Evolutionary conservation across 2,329 filamentous ascomycete genomes (phyloP), one percentile per base, ranked within the genome.

Genomic region (Verticillium nonalfalfae): DNA sequence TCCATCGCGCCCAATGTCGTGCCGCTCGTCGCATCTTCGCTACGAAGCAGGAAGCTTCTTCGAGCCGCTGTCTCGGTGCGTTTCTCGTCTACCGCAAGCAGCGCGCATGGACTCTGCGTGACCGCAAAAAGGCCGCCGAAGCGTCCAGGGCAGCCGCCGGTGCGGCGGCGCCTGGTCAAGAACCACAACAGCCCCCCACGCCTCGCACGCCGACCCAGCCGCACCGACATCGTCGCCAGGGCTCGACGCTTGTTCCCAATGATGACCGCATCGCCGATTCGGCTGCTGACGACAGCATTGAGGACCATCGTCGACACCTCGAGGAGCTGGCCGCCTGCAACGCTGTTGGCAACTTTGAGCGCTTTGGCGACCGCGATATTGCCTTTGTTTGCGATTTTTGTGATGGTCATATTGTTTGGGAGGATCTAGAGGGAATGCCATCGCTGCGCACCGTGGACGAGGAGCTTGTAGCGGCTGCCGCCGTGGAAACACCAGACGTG

Each of bases 311-410:
- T 31, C 71, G 73, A 33, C 75, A 76, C 57, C 70, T 80, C 15
- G 80, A 84, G 62, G 82, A 83, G 69, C 73, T 85, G 5, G 73
- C 74, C 35, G 72, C 76, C 31, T 86, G 83, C 71, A 82, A 82
- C 66, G 69, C 71, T 4, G 75, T 83, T 2, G 84, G 84, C n/a
- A 74, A 76, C 34, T 86, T 86, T 63, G 80, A 85, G 71, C 78
- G 82, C 14, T 80, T 85, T 59, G 81, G 78, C 52, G 79, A 84
- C 36, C 69, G 72, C 45, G 83, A 85, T 63, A 76, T 85, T 57
- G 83, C 80, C 7, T 86, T 86, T 66, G 75, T 85, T 7, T 87
- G 84, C 73, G 83, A 87, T 72, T 86, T 81, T 68, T 86, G 84
- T 72, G 83, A 86, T 68, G 84, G 84, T 1, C 82, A 83, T 67